These are phyloP conservation scores for Neurospora sp. DNA, from an alignment of 2,329 filamentous ascomycete species.

Conservation along the genomic window DNA sequence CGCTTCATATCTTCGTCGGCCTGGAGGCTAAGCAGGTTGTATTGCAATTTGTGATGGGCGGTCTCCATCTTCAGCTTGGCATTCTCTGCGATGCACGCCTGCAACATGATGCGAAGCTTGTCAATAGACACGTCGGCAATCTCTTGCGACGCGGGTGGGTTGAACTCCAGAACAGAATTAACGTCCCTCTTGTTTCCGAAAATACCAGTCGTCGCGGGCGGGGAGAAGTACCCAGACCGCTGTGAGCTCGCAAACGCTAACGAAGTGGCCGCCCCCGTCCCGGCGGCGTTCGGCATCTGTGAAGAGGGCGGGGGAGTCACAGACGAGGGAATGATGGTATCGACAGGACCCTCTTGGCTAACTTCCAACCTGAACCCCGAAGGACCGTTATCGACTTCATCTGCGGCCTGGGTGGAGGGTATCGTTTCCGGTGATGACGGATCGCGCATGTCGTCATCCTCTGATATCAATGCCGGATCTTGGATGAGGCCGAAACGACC, in stretches of 20 bases:
- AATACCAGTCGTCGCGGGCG: conserved; percentile 36
- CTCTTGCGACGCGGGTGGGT: conserved; percentile 37
- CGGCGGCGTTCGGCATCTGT: conserved; percentile 30
- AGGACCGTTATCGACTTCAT: conserved; percentile 29
- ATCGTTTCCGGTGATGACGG: conserved; percentile 42
- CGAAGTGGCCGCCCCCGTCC: conserved; percentile 18
- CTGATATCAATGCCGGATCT: conserved; percentile 26
- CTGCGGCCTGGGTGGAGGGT: conserved; percentile 44
- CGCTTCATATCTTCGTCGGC: conserved; percentile 78
- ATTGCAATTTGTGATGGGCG: conserved; percentile 84
- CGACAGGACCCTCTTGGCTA: conserved; percentile 34
- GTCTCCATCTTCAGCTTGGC: conserved; percentile 66
- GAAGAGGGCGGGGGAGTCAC: conserved; percentile 49
- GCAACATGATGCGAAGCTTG: conserved; percentile 47
- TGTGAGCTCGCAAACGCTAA: conserved; percentile 31
- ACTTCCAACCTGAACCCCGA: conserved; percentile 41
- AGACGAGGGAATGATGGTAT: conserved; percentile 46
- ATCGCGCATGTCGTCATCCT: conserved; percentile 16
- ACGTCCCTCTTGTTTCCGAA: conserved; percentile 24
- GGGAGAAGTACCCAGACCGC: conserved; percentile 41
- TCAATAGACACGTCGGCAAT: conserved; percentile 44
- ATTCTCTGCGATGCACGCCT: conserved; percentile 45
- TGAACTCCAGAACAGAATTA: conserved; percentile 30
- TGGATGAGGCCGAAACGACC: conserved; percentile 18
- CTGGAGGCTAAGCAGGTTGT: conserved; percentile 74